Evolutionary conservation across 176 grass and related monocot species (phyloP), one percentile per base, ranked within the genome.

Genomic region (Oryza punctata): DNA sequence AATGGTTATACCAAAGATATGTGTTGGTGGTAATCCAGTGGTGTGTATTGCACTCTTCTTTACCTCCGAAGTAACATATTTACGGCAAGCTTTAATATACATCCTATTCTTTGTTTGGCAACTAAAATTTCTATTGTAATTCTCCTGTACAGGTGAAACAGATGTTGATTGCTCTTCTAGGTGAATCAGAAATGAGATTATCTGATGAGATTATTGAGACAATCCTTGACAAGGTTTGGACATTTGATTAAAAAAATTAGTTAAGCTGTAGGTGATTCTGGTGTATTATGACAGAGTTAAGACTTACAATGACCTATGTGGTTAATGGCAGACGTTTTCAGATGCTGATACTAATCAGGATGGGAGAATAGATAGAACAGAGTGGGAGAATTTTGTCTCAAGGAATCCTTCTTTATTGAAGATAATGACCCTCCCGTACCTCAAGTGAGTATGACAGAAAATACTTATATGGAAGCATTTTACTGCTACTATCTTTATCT

Each of bases 391-490:
- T 76, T 98, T 95, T 87, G 96, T 98, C 27, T 87, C 85, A 87
- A 87, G 81, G 76, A 96, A 95, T 85, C 93, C 96, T 78, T 95
- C 96, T 45, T 85, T 98, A 63, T 78, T 98, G 91, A 96, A 95
- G 91, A 95, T 98, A 71, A 98, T 98, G 96, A 98, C 93, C 83
- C 89, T 98, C 82, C 78, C 96, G 49, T 96, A 98, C 89, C 91
- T 98, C 91, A 95, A 87, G 96, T 94, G 52, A 93, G 84, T 92
- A 64, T 73, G 46, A 54, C 11, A 70, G 26, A 59, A 30, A 71
- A 50, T 79, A 70, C 13, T 71, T 75, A 73, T 72, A 27, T 35
- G 37, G 25, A 83, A 50, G 8, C 40, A 69, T 64, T 85, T 65
- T 30, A 18, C 54, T 12, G 38, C 57, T 50, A 66, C 25, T 15